Evolutionary conservation across 768 basidiomycete species (phyloP).

Genomic region (Kwoniella europaea): DNA sequence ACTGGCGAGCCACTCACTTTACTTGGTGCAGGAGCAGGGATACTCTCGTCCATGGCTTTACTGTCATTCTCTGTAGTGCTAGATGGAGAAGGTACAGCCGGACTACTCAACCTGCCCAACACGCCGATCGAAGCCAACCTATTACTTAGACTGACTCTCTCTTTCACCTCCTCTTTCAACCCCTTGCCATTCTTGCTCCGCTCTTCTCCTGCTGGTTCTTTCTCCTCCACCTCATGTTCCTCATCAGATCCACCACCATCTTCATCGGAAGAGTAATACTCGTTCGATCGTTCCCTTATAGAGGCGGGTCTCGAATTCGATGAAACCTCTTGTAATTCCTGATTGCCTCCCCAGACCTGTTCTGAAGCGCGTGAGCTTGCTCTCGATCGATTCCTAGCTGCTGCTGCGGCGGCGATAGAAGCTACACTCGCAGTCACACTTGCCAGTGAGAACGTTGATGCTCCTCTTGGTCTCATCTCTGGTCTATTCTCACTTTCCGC

Average conservation of each 20-base stretch:
- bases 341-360: conserved; percentile 57
- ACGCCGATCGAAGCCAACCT: conserved; percentile 76
- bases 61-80: conserved; percentile 55
- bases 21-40: conserved; percentile 5
- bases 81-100: conserved; percentile 7
- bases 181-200: conserved; percentile 18
- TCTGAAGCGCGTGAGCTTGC: conserved; percentile 43
- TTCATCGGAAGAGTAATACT: conserved; percentile 43
- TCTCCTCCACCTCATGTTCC: conserved; percentile 6
- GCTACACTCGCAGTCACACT: conserved; percentile 73
- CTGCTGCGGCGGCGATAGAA: conserved; percentile 61
- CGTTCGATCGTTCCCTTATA: conserved; percentile 55
- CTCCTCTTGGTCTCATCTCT: conserved; percentile 73
- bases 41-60: conserved; percentile 57
- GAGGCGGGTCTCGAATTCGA: conserved; percentile 63
- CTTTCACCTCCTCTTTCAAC: conserved; percentile 35
- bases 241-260: conserved; percentile 32
- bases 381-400: conserved; percentile 46
- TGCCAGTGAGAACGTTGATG: conserved; percentile 81
- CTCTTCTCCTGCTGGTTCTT: not conserved
- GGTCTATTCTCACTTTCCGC: conserved; percentile 28
- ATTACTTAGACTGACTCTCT: conserved; percentile 77
- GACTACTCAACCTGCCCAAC: conserved; percentile 34
- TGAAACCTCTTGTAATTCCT: conserved; percentile 67
- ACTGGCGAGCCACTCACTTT: conserved; percentile 27